phyloP scores from a whole-genome alignment of 768 basidiomycete species.

The Mrakia hoshinonis region DNA sequence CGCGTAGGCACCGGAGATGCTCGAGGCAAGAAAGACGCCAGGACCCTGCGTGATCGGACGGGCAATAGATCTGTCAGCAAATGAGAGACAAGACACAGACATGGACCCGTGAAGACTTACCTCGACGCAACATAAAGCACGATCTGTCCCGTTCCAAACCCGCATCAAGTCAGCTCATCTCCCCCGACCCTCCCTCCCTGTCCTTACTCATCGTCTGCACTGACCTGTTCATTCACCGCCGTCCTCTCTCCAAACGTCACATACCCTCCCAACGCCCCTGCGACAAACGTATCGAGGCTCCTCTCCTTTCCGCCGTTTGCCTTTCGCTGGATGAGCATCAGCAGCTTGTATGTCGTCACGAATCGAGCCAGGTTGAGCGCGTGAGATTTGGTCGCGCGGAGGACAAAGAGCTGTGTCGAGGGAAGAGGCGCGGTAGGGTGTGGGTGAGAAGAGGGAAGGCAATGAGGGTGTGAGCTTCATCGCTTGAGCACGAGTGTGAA shows the following conservation, averaged over 20 bases:
- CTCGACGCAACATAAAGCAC: constrained; percentile 68
- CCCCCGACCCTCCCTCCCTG: background rate
- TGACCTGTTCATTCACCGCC: constrained; percentile 44
- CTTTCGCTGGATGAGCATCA: constrained; percentile 73
- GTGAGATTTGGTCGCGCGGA: constrained; percentile 66
- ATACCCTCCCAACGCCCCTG: constrained; percentile 86
- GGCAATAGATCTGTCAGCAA: background rate
- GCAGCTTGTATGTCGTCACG: constrained; percentile 81
- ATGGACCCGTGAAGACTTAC: background rate
- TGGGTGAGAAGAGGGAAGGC: background rate
- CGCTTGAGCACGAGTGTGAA: constrained; percentile 52
- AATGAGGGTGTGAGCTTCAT: background rate
- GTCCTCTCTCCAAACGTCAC: constrained; percentile 41
- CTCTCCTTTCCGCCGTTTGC: constrained; percentile 72
- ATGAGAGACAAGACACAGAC: background rate
- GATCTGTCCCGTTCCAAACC: constrained; percentile 50
- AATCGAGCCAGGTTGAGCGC: constrained; percentile 74
- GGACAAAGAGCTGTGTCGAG: constrained; percentile 47
- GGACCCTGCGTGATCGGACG: constrained; percentile 62
- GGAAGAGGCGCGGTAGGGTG: background rate
- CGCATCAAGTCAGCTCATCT: background rate
- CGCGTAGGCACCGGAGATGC: constrained; percentile 34
- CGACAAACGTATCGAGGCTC: constrained; percentile 73
- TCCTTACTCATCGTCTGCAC: too few species aligned
- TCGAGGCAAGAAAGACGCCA: constrained; percentile 85